phyloP scores from a whole-genome alignment of 306 rosid species.

The Vigna angularis region DNA sequence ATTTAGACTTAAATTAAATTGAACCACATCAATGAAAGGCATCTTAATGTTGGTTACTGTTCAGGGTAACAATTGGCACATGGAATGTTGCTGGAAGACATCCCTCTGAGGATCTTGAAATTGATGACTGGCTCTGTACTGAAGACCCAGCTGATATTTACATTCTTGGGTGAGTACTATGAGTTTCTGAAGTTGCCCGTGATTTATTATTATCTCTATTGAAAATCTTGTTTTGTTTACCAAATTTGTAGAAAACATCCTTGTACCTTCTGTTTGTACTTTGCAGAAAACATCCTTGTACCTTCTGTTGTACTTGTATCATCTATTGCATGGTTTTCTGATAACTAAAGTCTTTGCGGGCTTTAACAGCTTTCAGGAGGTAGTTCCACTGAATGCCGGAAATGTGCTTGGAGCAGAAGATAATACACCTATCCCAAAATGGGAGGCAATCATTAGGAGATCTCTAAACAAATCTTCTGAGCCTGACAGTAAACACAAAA shows the following conservation, averaged over 20 bases:
- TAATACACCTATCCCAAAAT: conserved; percentile 74
- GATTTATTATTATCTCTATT: conserved; percentile 9
- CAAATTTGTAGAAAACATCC: neutral
- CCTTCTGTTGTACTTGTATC: too few relatives aligned
- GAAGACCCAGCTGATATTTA: conserved; percentile 83
- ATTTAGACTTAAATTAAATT: conserved; percentile 24
- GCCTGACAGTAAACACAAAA: conserved; percentile 66
- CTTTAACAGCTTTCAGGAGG: conserved; percentile 84
- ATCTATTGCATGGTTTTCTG: conserved; percentile 34
- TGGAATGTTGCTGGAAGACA: conserved; percentile 95
- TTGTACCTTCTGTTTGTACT: too few relatives aligned
- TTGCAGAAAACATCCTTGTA: too few relatives aligned
- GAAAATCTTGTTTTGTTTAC: conserved; percentile 5
- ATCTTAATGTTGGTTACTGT: conserved; percentile 45
- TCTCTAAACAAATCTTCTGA: conserved; percentile 76
- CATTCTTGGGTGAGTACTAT: conserved; percentile 78
- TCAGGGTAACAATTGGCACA: conserved; percentile 82
- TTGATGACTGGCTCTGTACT: conserved; percentile 83
- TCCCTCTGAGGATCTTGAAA: conserved; percentile 78
- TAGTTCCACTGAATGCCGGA: conserved; percentile 95
- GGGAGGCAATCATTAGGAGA: conserved; percentile 91
- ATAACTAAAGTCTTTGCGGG: conserved; percentile 10
- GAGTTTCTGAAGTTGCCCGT: conserved; percentile 33
- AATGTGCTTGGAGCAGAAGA: conserved; percentile 96
- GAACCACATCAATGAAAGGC: conserved; percentile 39